Evolutionary conservation across 192 early-diverging fungal species (phyloP).

Genomic region (Cladochytrium replicatum): DNA sequence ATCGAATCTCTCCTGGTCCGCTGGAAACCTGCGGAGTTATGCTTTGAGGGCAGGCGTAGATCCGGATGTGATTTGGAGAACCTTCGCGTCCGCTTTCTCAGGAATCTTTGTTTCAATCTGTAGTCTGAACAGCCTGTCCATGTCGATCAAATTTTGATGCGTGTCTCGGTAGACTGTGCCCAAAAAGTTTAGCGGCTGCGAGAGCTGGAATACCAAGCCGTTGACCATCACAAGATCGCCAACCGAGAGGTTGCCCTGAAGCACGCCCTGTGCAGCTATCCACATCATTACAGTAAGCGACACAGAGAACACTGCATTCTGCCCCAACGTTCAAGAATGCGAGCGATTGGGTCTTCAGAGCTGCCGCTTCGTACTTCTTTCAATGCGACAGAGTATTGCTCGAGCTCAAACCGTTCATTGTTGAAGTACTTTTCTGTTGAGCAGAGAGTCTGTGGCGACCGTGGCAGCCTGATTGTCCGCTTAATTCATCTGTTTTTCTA

Average conservation of each 20-base stretch:
- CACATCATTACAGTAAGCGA: constrained; percentile 94
- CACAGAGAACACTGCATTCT: constrained; percentile 88
- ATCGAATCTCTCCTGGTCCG: constrained; percentile 72
- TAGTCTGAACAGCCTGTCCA: constrained; percentile 93
- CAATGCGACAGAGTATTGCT: constrained; percentile 75
- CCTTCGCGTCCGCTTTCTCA: constrained; percentile 17
- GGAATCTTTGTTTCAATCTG: constrained; percentile 40
- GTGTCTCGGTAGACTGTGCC: constrained; percentile 97
- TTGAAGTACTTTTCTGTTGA: constrained; percentile 96
- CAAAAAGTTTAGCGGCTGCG: constrained; percentile 93
- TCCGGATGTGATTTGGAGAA: constrained; percentile 18
- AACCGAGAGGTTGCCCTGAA: constrained; percentile 69
- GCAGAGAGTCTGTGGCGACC: constrained; percentile 86
- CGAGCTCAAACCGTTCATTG: constrained; percentile 82
- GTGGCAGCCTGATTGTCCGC: constrained; percentile 95
- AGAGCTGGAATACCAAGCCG: constrained; percentile 94
- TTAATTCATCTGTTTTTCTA: constrained; percentile 83
- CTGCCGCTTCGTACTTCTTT: constrained; percentile 95
- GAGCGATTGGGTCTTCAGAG: constrained; percentile 79
- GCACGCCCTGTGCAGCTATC: constrained; percentile 83
- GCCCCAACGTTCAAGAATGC: constrained; percentile 91
- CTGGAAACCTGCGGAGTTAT: too few relatives aligned
- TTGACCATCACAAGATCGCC: constrained; percentile 99
- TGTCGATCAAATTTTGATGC: constrained; percentile 88
- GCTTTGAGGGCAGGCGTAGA: constrained; percentile 6